Evolutionary conservation across 1,284 basidiomycete species (phyloP), one percentile per base, ranked within the genome.

Genomic region (Violaceomyces palustris): DNA sequence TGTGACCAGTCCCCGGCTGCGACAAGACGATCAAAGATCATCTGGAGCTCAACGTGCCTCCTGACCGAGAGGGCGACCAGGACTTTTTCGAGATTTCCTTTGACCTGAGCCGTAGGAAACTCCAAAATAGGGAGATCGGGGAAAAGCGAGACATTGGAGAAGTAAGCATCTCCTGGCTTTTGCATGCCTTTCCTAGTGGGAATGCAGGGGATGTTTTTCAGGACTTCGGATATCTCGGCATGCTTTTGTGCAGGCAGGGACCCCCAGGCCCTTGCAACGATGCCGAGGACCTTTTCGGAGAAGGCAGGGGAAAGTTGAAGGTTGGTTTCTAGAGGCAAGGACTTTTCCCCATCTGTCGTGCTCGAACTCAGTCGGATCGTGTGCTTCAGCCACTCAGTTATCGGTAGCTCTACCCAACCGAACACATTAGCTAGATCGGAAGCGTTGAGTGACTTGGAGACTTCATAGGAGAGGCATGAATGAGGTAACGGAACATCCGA

Each of bases 81-180:
- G 19, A 96, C 74, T 61, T 82, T 85, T 64, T 93, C 89, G 54
- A 91, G 70, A 12, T 79, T 76, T 1, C 86, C 86, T 67, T 86
- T 91, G 52, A 93, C 78, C 24, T 50, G 47, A 0, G 73, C 55
- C 10, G 84, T 86, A 0, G 88, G 82, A 35, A 97, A 76, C 1
- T 79, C 80, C 2, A 93, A 83, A 22, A 92, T 81, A 1, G 61
- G 66, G 18, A 96, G 77, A 73, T 98, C 92, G 11, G 83, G 80
- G 72, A 98, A 97, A 9, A 97, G 78, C 51, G 88, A 82, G 27
- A 87, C 88, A 57, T 83, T 88, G 18, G 86, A 78, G 72, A 97
- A 92, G 75, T 99, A 99, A 5, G 89, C 79, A 48, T 91, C 82
- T 6, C 77, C 75, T 0, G 93, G 88, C 41, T 60, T 60, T 62